Percentiles rank a stretch among this genome's conserved stretches.
Conservation (phyloP, 2,329 filamentous ascomycete genomes). For the Aspergillus brasiliensis region DNA sequence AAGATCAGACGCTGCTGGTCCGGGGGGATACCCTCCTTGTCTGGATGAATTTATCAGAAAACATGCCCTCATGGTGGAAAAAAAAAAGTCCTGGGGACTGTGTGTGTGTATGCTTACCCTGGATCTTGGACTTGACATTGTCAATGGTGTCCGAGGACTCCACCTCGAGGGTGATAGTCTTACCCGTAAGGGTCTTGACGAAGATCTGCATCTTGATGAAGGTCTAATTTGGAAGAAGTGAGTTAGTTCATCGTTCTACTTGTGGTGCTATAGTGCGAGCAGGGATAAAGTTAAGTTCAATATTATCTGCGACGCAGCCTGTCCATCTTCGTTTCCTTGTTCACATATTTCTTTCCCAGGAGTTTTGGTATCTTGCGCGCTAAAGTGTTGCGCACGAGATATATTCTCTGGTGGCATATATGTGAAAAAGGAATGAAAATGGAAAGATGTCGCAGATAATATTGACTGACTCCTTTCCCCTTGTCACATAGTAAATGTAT, state of each 20-base stretch:
- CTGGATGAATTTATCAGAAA: slow-evolving; percentile 53
- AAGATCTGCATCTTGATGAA: slow-evolving; percentile 56
- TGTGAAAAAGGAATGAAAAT: too few relatives aligned
- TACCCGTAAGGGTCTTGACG: slow-evolving; percentile 82
- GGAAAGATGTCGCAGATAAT: neutral
- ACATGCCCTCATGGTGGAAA: too few relatives aligned
- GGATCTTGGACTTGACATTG: slow-evolving; percentile 99
- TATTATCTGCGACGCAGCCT: neutral
- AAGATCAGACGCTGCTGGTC: slow-evolving; percentile 99
- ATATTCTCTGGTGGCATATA: too few relatives aligned
- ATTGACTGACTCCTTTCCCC: neutral
- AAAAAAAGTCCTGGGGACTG: neutral
- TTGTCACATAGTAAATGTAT: neutral
- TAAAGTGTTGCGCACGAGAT: too few relatives aligned
- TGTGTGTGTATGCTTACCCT: slow-evolving; percentile 52
- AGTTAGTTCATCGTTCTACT: slow-evolving; percentile 14
- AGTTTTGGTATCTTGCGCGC: too few relatives aligned
- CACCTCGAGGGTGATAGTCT: slow-evolving; percentile 99
- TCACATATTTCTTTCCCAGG: too few relatives aligned
- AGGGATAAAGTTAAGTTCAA: neutral
- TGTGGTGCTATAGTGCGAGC: neutral
- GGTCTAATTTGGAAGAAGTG: slow-evolving; percentile 33
- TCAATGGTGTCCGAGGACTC: slow-evolving; percentile 99
- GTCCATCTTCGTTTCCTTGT: neutral
- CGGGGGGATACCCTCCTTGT: slow-evolving; percentile 99